These are phyloP conservation scores for Paramecium pentaurelia DNA, from an alignment of 73 alveolate genomes.

Conservation along the genomic window DNA sequence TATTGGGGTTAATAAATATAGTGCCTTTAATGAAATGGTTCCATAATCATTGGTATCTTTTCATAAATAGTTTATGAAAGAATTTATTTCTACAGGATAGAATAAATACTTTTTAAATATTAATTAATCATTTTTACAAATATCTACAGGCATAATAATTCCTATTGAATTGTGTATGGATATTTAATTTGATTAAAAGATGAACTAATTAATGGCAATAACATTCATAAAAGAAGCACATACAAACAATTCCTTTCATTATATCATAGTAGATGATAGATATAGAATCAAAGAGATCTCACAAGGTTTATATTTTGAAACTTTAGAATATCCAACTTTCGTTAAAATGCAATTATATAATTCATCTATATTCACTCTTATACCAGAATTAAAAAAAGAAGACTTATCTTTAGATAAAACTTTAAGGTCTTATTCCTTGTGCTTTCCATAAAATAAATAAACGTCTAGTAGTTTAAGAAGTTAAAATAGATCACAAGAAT, in stretches of 20 bases:
- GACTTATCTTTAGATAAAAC: neutral
- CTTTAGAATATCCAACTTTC: neutral
- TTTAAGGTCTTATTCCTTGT: neutral
- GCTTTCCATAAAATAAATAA: neutral
- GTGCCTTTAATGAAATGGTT: neutral
- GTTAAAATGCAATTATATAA: neutral
- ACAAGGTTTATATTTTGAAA: neutral
- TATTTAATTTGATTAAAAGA: neutral
- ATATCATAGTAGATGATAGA: neutral
- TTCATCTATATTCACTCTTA: neutral
- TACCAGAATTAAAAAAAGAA: neutral
- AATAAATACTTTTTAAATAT: too few species aligned
- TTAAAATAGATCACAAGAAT: neutral
- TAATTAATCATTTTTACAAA: neutral
- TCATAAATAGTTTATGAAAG: neutral
- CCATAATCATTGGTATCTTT: neutral
- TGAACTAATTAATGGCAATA: neutral
- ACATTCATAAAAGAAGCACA: neutral
- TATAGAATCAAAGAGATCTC: neutral
- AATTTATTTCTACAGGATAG: neutral
- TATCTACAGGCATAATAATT: neutral
- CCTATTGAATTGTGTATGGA: neutral
- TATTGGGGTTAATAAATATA: neutral
- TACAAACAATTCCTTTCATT: neutral
- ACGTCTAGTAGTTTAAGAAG: neutral